phyloP scores from a whole-genome alignment of 441 rosid genomes.

The Gossypium gossypioides region DNA sequence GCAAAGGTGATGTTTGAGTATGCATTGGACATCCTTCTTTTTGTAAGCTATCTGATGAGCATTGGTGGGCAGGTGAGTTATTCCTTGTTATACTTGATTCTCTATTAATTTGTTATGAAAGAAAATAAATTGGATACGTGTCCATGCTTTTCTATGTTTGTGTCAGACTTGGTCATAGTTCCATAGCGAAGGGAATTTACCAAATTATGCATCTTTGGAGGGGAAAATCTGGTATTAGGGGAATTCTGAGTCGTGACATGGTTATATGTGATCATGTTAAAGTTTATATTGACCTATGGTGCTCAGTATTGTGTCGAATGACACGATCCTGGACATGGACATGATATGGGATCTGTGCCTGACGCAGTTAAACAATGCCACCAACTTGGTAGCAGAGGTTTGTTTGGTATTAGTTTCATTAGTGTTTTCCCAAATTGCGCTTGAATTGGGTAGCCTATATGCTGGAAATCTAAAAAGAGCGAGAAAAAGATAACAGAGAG shows the following conservation, averaged over 20 bases:
- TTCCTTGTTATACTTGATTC: background rate
- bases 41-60: conserved; percentile 67
- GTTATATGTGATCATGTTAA: background rate
- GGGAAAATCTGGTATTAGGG: background rate
- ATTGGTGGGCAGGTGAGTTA: conserved; percentile 73
- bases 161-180: background rate
- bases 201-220: background rate
- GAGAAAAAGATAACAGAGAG: background rate
- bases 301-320: background rate
- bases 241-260: background rate
- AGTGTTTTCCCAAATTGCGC: background rate
- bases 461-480: background rate
- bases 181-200: background rate
- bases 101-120: background rate
- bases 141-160: background rate
- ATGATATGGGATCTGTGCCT: background rate
- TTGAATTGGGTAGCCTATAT: background rate
- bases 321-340: background rate
- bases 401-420: background rate
- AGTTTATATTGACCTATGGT: background rate
- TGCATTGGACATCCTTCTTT: conserved; percentile 66
- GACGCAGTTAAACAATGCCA: background rate
- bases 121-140: background rate
- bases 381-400: background rate
- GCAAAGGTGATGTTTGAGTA: conserved; percentile 82